Base-by-base conservation (phyloP, 768 basidiomycete species). In the Russula abietina region DNA sequence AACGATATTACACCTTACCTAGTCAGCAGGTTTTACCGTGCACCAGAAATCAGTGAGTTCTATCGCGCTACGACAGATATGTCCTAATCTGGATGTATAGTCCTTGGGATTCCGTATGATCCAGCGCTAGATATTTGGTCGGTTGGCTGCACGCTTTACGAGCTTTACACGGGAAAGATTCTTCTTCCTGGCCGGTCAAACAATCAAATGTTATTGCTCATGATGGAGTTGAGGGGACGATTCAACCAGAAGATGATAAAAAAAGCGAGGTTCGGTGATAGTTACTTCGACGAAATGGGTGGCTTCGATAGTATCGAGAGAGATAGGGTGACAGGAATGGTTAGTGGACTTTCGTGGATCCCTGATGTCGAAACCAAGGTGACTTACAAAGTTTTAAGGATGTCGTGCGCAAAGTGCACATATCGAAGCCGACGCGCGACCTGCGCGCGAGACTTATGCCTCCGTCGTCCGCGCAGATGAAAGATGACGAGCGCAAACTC, bases 1-100 rank as follows among this genome's bases (percentile, higher is more conserved):
- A 93, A 93, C 73, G 97, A 97, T 38, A 94, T 98, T 69, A 98
- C 97, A 9, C 97, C 97, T 11, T 98, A 99, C 74, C 86, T 99
- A 59, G 97, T 98, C 63, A 93, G 91, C 68, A 81, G 97, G 51
- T 99, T 98, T 76, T 98, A 99, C 72, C 91, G 97, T 49, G 96
- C 96, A 2, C 97, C 97, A 2, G 97, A 99, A 77, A 98, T 98
- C 71, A 99, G 96, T 98, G 70, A 72, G 83, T 80, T 33, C 59
- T 39, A 62, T 65, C 12, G n/a, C 54, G 22, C 57, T 43, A 28
- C 49, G 45, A 43, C 17, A 10, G 26, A n/a, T 55, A 52, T 52
- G 54, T 60, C 24, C 24, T 63, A 43, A 59, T 41, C 62, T 51
- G 32, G 54, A 62, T 38, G 17, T 58, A 28, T 69, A 98, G 95